Evolutionary conservation across 176 grass and related monocot species (phyloP).

Genomic region (Urochloa ruziziensis): DNA sequence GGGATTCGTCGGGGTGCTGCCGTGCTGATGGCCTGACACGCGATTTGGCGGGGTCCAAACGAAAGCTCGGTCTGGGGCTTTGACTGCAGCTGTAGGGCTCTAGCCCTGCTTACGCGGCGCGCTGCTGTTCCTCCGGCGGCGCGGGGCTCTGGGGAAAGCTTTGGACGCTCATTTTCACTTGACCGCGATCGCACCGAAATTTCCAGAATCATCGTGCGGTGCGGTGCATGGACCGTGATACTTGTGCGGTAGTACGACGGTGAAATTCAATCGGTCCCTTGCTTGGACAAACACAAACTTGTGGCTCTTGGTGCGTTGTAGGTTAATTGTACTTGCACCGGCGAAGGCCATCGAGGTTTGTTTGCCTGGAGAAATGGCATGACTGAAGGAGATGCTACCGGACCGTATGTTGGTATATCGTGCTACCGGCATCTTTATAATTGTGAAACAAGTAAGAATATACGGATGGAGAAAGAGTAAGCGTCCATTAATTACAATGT

Average conservation of each 20-base stretch:
- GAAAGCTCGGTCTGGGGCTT: conserved; percentile 32
- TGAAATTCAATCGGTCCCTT: background rate
- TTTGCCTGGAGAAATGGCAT: too few relatives aligned
- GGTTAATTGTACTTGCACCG: too few relatives aligned
- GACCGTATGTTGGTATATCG: too few relatives aligned
- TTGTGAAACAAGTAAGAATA: too few relatives aligned
- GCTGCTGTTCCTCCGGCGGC: conserved; percentile 38
- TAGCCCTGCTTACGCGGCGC: conserved; percentile 12
- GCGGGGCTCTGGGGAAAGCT: background rate
- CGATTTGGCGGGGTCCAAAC: background rate
- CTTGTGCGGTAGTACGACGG: background rate
- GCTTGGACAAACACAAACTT: background rate
- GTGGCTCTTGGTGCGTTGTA: too few relatives aligned
- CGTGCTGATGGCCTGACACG: too few relatives aligned
- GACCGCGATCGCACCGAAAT: background rate
- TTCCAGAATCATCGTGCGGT: background rate
- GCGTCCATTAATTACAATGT: too few relatives aligned
- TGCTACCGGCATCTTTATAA: too few relatives aligned
- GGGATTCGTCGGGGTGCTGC: background rate
- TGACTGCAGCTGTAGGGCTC: background rate
- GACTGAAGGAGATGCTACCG: too few relatives aligned
- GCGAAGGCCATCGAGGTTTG: background rate
- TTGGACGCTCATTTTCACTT: background rate
- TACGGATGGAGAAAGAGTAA: too few relatives aligned
- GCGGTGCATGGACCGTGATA: background rate